A percentile compares a stretch with the other conserved stretches of the same genome.
These are phyloP conservation scores for Paramecium pentaurelia DNA, from an alignment of 73 alveolate genomes.

Conservation along the genomic window DNA sequence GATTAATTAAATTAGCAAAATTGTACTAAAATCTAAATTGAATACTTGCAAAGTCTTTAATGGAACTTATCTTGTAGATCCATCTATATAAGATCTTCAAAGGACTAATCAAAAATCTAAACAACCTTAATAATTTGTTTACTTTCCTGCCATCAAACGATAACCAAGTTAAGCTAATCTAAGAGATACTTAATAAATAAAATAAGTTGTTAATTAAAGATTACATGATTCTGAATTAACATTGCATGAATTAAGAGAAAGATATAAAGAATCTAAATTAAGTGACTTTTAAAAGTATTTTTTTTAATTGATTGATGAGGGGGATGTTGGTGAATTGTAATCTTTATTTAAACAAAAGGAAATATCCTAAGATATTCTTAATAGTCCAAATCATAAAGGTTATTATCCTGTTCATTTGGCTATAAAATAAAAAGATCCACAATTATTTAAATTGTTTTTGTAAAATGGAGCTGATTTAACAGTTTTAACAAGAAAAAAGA, in stretches of 20 bases:
- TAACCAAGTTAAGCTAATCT: not conserved
- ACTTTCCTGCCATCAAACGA: not conserved
- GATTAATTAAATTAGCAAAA: not conserved
- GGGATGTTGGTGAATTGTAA: slow-evolving; percentile 5
- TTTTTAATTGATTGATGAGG: not conserved
- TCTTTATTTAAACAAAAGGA: not conserved
- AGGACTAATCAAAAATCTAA: not conserved
- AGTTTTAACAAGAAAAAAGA: not conserved
- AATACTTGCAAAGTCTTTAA: slow-evolving; percentile 34
- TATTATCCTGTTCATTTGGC: slow-evolving; percentile 10
- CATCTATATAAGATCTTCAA: not conserved
- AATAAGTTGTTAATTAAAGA: not conserved
- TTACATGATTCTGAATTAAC: not conserved
- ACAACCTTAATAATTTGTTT: not conserved
- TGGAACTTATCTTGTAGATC: slow-evolving; percentile 33
- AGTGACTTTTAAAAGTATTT: not conserved
- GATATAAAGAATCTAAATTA: slow-evolving; percentile 3
- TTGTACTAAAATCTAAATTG: slow-evolving; percentile 29
- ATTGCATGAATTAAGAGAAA: not conserved
- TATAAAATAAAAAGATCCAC: not conserved
- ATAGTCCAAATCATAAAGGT: slow-evolving; percentile 23
- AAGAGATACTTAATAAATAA: not conserved
- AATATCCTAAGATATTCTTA: not conserved
- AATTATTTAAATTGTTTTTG: not conserved
- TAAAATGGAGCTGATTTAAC: not conserved